Evolutionary conservation across 306 rosid species (phyloP), one percentile per base, ranked within the genome.

Genomic region (Cicer cuneatum): DNA sequence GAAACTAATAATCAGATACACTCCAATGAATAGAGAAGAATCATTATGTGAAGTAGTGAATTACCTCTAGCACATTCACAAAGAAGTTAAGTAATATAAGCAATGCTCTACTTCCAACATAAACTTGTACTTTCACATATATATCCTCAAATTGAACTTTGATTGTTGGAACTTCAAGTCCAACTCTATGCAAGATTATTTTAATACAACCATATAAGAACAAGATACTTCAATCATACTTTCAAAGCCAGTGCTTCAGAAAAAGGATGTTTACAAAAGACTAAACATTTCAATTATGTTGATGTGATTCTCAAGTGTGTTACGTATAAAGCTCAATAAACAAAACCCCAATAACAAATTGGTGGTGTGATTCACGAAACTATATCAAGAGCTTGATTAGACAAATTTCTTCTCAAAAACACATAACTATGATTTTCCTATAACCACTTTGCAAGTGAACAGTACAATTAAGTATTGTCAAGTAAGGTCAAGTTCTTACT

Each of bases 101-200:
- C 6, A 90, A 82, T 10, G 93, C 91, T 78, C 92, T 87, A 52
- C 90, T 78, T 73, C 95, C 92, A 21, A 83, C 89, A 69, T 86
- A 83, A 70, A 83, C 92, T 69, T 87, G 82, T 78, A 95, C 95
- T 46, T 91, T 92, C 13, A 89, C 87, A 45, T 82, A 76, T 49
- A 91, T 10, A 72, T 87, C 84, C 84, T 91, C 92, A 65, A 80
- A 89, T 72, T 86, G 82, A 76, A 89, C 90, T 82, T 91, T 95
- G 43, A 39, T n/a, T n/a, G n/a, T n/a, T n/a, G n/a, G n/a, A n/a
- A n/a, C n/a, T n/a, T n/a, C n/a, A n/a, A n/a, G n/a, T n/a, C n/a
- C n/a, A n/a, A n/a, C n/a, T n/a, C n/a, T n/a, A n/a, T n/a, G 9
- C 10, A 77, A 21, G 14, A 15, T 68, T 57, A 47, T 13, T 57